Conservation (phyloP, 768 basidiomycete genomes). For the Mrakia gelida region DNA sequence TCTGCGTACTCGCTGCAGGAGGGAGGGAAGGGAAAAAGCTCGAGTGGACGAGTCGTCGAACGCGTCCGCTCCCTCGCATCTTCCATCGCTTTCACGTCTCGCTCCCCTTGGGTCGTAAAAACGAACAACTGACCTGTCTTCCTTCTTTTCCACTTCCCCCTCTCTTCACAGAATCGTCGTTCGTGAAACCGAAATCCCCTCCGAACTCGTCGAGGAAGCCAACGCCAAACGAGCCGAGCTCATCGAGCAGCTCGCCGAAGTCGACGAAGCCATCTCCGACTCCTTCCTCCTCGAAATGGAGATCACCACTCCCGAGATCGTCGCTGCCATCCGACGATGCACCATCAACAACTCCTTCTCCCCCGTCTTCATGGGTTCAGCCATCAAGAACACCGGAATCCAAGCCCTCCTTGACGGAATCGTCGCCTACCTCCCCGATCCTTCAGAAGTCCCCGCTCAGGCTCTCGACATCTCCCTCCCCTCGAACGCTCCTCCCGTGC, state of each 20-base stretch:
- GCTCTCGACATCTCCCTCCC: conserved; percentile 68
- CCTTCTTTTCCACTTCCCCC: conserved; percentile 1
- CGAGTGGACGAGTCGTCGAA: background rate
- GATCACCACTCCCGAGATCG: conserved; percentile 68
- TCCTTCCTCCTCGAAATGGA: conserved; percentile 77
- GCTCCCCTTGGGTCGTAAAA: background rate
- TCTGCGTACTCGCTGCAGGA: too few species aligned
- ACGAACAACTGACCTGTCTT: conserved; percentile 16
- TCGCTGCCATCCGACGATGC: conserved; percentile 78
- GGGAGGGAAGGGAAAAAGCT: background rate
- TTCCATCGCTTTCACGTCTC: too few species aligned
- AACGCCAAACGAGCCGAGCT: conserved; percentile 82
- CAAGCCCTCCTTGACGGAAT: conserved; percentile 92
- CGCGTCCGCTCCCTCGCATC: too few species aligned
- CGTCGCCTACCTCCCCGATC: conserved; percentile 89
- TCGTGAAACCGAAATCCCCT: conserved; percentile 80
- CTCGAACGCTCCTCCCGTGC: conserved; percentile 61
- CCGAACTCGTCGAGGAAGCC: conserved; percentile 65
- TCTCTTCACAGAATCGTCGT: conserved; percentile 60
- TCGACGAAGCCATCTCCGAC: conserved; percentile 91
- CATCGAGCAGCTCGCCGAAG: conserved; percentile 91
- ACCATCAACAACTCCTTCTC: conserved; percentile 86
- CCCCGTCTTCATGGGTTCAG: conserved; percentile 94
- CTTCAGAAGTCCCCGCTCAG: conserved; percentile 67
- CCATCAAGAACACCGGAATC: conserved; percentile 93